phyloP scores from a whole-genome alignment of 2,329 filamentous ascomycete genomes.

The Periconia digitata region DNA sequence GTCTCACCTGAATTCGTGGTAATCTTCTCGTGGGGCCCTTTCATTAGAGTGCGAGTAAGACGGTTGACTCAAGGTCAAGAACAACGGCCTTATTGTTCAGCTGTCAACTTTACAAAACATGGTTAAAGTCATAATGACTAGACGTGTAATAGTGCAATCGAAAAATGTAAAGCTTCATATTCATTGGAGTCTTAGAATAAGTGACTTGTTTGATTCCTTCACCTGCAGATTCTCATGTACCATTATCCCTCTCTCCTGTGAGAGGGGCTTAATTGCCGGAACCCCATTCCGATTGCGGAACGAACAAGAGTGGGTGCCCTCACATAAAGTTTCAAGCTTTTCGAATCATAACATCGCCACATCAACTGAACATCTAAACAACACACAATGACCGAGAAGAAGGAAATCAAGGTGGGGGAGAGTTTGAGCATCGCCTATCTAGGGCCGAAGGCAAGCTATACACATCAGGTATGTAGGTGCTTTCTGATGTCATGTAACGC shows the following conservation, averaged over 20 bases:
- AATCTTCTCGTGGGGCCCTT: too few species aligned
- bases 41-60: too few species aligned
- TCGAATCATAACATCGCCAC: neutral
- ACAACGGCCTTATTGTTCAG: too few species aligned
- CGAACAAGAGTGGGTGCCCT: neutral
- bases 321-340: neutral
- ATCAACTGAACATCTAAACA: neutral
- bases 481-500: neutral
- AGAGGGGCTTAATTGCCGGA: neutral
- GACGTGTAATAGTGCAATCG: too few species aligned
- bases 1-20: too few species aligned
- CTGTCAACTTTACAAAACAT: too few species aligned
- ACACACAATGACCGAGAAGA: constrained; percentile 5
- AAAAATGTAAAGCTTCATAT: too few species aligned
- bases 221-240: too few species aligned
- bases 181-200: too few species aligned
- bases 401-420: constrained; percentile 4
- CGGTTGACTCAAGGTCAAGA: too few species aligned
- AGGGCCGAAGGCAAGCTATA: constrained; percentile 67
- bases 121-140: too few species aligned
- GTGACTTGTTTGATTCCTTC: too few species aligned
- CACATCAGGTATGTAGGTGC: constrained; percentile 61
- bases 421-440: constrained; percentile 57
- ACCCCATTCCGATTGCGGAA: constrained; percentile 2
- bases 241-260: neutral